Evolutionary conservation across 441 rosid species (phyloP), one percentile per base, ranked within the genome.

Genomic region (Heliophila coronopifolia): DNA sequence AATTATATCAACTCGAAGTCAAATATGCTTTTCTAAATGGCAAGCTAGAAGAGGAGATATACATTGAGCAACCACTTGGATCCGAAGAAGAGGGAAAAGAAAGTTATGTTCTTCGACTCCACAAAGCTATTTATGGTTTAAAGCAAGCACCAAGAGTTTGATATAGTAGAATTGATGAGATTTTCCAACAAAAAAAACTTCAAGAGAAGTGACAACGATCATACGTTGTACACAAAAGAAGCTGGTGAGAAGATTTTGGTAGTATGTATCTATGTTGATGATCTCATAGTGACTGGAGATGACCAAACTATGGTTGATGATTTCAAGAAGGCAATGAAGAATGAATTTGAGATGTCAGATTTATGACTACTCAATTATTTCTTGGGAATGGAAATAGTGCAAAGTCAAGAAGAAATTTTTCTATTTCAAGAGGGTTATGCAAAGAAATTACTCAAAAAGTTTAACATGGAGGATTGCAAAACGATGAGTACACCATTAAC

Each of bases 331-430:
- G 2, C 7, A 0, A 43, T 65, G 60, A 19, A 13, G 7, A 3
- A 4, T 0, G 39, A 42, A 1, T 64, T 64, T 5, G 23, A 59
- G 11, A 63, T 59, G 48, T 28, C 24, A 1, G 40, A 54, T 7
- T 3, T 41, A 0, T 40, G 32, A 0, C 0, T 7, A 3, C 8
- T 54, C 0, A 54, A 12, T 4, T 41, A 28, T 0, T 54, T 54
- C 1, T 2, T 54, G 0, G 24, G 59, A 1, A 54, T 41, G 31
- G 23, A 54, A 4, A 10, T 41, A 3, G 14, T 4, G 0, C 31
- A 30, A 4, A 4, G 6, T 4, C n/a, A 20, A 20, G 11, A 24
- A 13, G 35, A 20, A 4, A 26, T 44, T 0, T 9, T 26, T n/a
- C 2, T 53, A 0, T 8, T 14, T 0, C 20, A 54, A 9, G 30